Percentiles rank a stretch among this genome's conserved stretches.
phyloP scores from a whole-genome alignment of 1,139 yeast genomes.

The Protomyces arabidopsidicola region DNA sequence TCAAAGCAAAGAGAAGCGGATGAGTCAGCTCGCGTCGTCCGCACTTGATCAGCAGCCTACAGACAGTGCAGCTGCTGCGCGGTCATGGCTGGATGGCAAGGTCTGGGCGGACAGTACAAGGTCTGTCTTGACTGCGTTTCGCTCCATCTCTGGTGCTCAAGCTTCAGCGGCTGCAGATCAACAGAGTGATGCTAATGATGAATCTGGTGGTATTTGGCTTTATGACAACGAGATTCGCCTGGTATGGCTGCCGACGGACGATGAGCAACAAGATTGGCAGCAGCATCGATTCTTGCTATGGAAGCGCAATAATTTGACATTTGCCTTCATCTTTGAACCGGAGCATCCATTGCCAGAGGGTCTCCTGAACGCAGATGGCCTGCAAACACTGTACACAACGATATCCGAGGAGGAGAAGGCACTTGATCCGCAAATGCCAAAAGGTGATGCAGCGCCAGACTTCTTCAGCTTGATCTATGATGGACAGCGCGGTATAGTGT shows the following conservation, averaged over 20 bases:
- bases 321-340: not conserved
- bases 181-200: not conserved
- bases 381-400: not conserved
- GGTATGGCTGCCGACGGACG: not conserved
- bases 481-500: not conserved
- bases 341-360: not conserved
- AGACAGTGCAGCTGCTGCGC: not conserved
- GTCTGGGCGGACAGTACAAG: constrained; percentile 10
- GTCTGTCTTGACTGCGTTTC: not conserved
- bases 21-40: not conserved
- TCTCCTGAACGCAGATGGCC: not conserved
- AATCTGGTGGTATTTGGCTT: not conserved
- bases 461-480: constrained; percentile 17
- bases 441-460: not conserved
- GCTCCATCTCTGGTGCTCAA: not conserved
- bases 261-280: not conserved
- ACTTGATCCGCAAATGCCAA: not conserved
- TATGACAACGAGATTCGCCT: not conserved
- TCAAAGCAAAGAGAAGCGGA: not conserved
- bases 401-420: not conserved
- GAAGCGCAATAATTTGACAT: not conserved
- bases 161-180: not conserved
- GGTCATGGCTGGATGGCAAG: constrained; percentile 13
- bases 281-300: not conserved
- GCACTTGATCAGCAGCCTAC: not conserved